Percentiles rank a stretch among this genome's conserved stretches.
These are phyloP conservation scores for Penicillium goetzii DNA, from an alignment of 495 filamentous ascomycete genomes.

Conservation along the genomic window DNA sequence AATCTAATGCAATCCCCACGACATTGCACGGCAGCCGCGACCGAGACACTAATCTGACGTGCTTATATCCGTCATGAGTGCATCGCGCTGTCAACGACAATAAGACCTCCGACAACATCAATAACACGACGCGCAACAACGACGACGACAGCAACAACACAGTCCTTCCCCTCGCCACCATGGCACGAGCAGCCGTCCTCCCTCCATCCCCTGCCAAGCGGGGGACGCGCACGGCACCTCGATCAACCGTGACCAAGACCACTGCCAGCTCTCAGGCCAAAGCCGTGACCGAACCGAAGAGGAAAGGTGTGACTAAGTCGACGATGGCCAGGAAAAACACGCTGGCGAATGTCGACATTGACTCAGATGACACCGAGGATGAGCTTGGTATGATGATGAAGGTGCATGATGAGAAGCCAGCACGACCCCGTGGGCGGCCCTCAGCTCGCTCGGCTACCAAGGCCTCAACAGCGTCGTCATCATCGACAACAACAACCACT, in stretches of 20 bases:
- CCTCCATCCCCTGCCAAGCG: slow-evolving; percentile 42
- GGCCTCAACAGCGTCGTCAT: slow-evolving; percentile 15
- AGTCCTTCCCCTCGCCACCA: slow-evolving; percentile 18
- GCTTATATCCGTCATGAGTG: slow-evolving; percentile 28
- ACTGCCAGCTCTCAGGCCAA: slow-evolving; percentile 26
- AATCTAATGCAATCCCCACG: slow-evolving; percentile 17
- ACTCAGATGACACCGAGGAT: slow-evolving; percentile 46
- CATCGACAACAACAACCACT: slow-evolving; percentile 1
- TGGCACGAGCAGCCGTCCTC: slow-evolving; percentile 50
- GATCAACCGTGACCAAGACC: slow-evolving; percentile 26
- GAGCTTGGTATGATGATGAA: slow-evolving; percentile 42
- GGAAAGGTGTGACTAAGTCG: slow-evolving; percentile 25
- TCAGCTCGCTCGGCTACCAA: slow-evolving; percentile 19
- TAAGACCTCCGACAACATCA: slow-evolving; percentile 11
- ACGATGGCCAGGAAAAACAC: slow-evolving; percentile 24
- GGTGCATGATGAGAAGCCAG: slow-evolving; percentile 18
- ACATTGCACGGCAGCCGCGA: slow-evolving; percentile 14
- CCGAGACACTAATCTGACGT: neutral
- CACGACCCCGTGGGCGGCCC: slow-evolving; percentile 25
- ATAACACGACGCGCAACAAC: slow-evolving; percentile 15
- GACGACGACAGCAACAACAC: slow-evolving; percentile 12
- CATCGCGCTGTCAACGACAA: slow-evolving; percentile 4
- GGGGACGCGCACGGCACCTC: slow-evolving; percentile 36
- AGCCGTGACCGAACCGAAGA: slow-evolving; percentile 18
- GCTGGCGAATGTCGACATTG: slow-evolving; percentile 21